Evolutionary conservation across 768 basidiomycete genomes (phyloP).

Genomic region (Mycena rebaudengoi): DNA sequence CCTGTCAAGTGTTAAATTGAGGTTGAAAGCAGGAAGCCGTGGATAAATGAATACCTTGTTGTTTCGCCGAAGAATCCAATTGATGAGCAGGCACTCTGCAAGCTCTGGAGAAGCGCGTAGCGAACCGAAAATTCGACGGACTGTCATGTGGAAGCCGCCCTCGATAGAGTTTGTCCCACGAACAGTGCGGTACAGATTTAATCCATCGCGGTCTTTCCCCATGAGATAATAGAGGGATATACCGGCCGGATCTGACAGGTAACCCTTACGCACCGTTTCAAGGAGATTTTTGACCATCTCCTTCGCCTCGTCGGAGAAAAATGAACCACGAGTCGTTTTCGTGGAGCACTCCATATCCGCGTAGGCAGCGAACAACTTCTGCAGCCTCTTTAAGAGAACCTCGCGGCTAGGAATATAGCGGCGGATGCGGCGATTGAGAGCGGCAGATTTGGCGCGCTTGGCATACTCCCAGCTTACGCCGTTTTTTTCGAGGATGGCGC

Average conservation of each 20-base stretch:
- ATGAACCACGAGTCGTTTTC: background rate
- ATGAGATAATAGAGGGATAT: constrained; percentile 19
- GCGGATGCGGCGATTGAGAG: background rate
- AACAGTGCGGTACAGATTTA: constrained; percentile 16
- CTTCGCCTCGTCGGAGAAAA: background rate
- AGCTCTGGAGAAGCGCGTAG: too few relatives aligned
- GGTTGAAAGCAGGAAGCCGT: too few relatives aligned
- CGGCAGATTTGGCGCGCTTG: background rate
- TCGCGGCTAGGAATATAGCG: background rate
- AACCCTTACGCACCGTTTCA: constrained; percentile 1
- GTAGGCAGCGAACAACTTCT: background rate
- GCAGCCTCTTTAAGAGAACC: background rate
- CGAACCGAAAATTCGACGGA: constrained; percentile 22
- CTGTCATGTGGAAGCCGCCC: constrained; percentile 28
- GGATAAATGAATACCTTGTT: too few relatives aligned
- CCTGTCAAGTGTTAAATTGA: too few relatives aligned
- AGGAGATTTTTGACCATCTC: background rate
- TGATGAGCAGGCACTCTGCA: too few relatives aligned
- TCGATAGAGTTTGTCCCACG: too few relatives aligned
- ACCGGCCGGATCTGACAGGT: constrained; percentile 27
- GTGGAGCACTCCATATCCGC: background rate
- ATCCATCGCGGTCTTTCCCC: constrained; percentile 16
- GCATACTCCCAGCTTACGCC: too few relatives aligned
- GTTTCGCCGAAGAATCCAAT: too few relatives aligned
- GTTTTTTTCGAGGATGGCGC: too few relatives aligned